A percentile compares a stretch with the other conserved stretches of the same genome.
Conservation (phyloP, 2,329 filamentous ascomycete genomes). For the Magnaporthiopsis incrustans region DNA sequence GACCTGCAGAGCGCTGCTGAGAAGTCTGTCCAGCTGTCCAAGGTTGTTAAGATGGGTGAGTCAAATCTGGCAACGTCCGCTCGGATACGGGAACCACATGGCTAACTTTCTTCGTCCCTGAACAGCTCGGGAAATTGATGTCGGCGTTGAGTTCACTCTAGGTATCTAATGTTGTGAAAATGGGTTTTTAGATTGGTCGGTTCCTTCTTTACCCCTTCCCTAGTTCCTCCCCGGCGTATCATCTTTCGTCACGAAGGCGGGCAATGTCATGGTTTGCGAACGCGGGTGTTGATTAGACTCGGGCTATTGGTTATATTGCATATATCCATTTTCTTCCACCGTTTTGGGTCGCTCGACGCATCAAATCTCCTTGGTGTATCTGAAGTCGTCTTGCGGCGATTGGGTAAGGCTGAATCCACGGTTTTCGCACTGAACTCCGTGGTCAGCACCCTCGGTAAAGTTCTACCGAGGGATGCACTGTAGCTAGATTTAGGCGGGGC, state of each 20-base stretch:
- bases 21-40: constrained; percentile 97
- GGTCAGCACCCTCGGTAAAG: too few relatives aligned
- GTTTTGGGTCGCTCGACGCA: background rate
- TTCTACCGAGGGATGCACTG: background rate
- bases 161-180: constrained; percentile 61
- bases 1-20: constrained; percentile 95
- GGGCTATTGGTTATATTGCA: background rate
- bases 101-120: background rate
- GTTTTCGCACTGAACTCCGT: too few relatives aligned
- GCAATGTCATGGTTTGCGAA: background rate
- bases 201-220: background rate
- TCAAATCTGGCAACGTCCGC: constrained; percentile 15
- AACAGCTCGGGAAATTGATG: constrained; percentile 85
- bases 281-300: background rate
- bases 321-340: background rate
- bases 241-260: background rate
- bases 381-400: background rate
- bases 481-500: background rate
- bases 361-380: background rate
- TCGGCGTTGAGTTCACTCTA: constrained; percentile 89
- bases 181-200: constrained; percentile 10
- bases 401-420: background rate
- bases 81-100: constrained; percentile 15
- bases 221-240: background rate
- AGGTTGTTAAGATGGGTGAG: constrained; percentile 96